Evolutionary conservation across 495 filamentous ascomycete genomes (phyloP), one percentile per base, ranked within the genome.

Genomic region (Massariosphaeria phaeospora): DNA sequence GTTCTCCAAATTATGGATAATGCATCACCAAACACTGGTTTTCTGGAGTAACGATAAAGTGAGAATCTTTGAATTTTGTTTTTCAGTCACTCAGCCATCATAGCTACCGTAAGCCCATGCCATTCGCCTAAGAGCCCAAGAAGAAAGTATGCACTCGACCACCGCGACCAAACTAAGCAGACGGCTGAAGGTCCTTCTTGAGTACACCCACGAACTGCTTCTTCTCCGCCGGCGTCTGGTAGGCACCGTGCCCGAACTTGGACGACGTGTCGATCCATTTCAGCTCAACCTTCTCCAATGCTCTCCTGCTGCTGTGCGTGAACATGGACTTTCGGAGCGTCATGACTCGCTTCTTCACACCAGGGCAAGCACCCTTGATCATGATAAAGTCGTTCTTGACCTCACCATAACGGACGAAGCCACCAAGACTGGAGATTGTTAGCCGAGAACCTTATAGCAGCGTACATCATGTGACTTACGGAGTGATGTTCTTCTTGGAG

Each of bases 211-310:
- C 66, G 80, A 84, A 89, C 67, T 82, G 76, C 75, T 84, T 84
- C 89, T 99, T 99, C 86, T 99, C 94, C 70, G 86, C 86, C 68
- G 84, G 76, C 46, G 91, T 97, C 80, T 99, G 94, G 86, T 95
- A 99, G 71, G 88, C 93, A 83, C 94, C 94, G 79, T 99, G 94
- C 74, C 94, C 94, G 79, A 97, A 99, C 83, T 99, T 95, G 76
- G 89, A 96, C 40, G 90, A 96, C 63, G 94, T 99, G 70, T 99
- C 94, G 83, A 99, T 97, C 94, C 94, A 99, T 78, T 99, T 99
- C 76, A 99, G 86, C 58, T 96, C 91, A 69, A 96, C 85, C 85
- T 97, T 97, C 86, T 99, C 94, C 71, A 94, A 79, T 33, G 94
- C 87, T 72, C 85, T 87, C 69, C 94, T 79, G 69, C 84, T 94